These are phyloP conservation scores for Teunomyces tritomae DNA, from an alignment of 805 yeast species.

Conservation along the genomic window DNA sequence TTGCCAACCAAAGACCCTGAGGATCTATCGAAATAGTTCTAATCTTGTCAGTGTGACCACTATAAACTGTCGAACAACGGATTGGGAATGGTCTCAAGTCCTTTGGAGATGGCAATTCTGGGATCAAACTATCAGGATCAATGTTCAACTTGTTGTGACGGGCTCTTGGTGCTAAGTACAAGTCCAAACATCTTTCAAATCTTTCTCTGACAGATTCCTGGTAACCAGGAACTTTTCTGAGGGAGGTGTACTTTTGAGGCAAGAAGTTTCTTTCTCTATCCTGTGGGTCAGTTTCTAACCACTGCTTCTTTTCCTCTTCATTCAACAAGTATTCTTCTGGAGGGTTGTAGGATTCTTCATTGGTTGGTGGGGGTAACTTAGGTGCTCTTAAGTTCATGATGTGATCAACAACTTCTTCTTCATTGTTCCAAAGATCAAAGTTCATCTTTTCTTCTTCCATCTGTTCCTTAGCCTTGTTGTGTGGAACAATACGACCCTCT, in stretches of 20 bases:
- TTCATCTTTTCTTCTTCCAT: constrained; percentile 52
- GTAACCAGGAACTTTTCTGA: constrained; percentile 94
- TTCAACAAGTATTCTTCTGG: constrained; percentile 89
- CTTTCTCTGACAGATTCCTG: constrained; percentile 80
- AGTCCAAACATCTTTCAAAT: constrained; percentile 90
- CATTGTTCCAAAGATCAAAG: constrained; percentile 83
- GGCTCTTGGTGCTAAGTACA: constrained; percentile 94
- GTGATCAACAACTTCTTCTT: constrained; percentile 60
- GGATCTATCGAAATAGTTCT: constrained; percentile 85
- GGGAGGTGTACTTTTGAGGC: constrained; percentile 77
- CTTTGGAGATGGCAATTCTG: constrained; percentile 94
- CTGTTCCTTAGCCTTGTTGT: constrained; percentile 52
- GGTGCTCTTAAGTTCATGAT: constrained; percentile 94
- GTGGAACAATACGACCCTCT: constrained; percentile 89
- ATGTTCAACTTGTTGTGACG: constrained; percentile 86
- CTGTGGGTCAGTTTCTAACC: constrained; percentile 66
- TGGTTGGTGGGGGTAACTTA: constrained; percentile 90
- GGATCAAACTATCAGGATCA: constrained; percentile 93
- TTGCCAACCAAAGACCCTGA: constrained; percentile 90
- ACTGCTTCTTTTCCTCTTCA: constrained; percentile 70
- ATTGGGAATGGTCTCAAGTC: constrained; percentile 97
- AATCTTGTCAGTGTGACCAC: constrained; percentile 81
- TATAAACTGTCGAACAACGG: constrained; percentile 75
- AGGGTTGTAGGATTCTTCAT: constrained; percentile 96
- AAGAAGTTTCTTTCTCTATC: constrained; percentile 78